Percentiles rank a stretch among this genome's conserved stretches.
Evolutionary conservation across 1,284 basidiomycete species (phyloP).

Genomic region (Tilletiaria anomala): DNA sequence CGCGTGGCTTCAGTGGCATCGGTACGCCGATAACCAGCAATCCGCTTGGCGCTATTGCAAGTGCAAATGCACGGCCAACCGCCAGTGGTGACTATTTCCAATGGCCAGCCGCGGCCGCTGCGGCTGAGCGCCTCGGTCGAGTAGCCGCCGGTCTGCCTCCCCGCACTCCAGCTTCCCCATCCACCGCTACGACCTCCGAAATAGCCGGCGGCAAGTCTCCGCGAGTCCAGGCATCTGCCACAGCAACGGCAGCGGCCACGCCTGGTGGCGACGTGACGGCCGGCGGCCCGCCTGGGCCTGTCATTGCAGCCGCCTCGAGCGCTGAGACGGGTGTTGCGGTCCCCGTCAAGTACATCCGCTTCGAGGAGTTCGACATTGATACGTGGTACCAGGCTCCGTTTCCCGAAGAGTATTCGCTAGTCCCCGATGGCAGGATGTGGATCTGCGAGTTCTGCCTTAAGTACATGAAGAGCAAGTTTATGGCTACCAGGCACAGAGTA

Average conservation of each 20-base stretch:
- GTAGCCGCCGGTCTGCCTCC: too few species aligned
- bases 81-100: too few species aligned
- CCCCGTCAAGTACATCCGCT: slow-evolving; percentile 52
- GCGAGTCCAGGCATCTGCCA: slow-evolving; percentile 3
- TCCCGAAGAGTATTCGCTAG: slow-evolving; percentile 87
- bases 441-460: slow-evolving; percentile 96
- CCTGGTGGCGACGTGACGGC: too few species aligned
- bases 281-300: too few species aligned
- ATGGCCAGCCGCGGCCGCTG: too few species aligned
- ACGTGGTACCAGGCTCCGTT: slow-evolving; percentile 99
- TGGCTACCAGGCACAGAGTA: slow-evolving; percentile 70
- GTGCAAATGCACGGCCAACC: too few species aligned
- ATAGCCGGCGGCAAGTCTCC: slow-evolving; percentile 3
- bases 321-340: slow-evolving; percentile 27
- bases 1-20: too few species aligned
- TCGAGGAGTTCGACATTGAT: slow-evolving; percentile 86
- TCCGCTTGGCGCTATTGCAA: too few species aligned
- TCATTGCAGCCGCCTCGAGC: slow-evolving; percentile 10
- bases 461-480: slow-evolving; percentile 93
- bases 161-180: background rate
- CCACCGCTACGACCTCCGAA: too few species aligned
- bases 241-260: background rate
- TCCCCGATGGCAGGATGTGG: slow-evolving; percentile 85
- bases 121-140: too few species aligned
- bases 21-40: too few species aligned